phyloP scores from a whole-genome alignment of 164 flowering plant species.

The Santalum album region DNA sequence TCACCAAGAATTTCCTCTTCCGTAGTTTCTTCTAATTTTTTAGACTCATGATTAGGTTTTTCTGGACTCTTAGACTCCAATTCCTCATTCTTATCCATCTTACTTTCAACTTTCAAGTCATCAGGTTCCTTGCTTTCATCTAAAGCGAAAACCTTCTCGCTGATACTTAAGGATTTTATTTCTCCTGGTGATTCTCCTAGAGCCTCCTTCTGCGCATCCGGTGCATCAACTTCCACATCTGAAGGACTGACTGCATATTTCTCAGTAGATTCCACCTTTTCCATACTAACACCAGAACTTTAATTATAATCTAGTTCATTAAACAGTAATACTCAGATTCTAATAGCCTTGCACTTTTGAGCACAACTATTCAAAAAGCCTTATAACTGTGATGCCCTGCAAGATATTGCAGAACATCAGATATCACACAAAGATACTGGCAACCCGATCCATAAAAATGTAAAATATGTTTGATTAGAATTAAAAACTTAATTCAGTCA shows the following conservation, averaged over 20 bases:
- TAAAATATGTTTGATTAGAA: no score
- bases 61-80: conserved; percentile 17
- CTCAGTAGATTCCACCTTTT: conserved; percentile 16
- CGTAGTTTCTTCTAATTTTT: conserved; percentile 17
- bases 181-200: conserved; percentile 17
- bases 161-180: conserved; percentile 15
- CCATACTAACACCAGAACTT: conserved; percentile 11
- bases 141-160: conserved; percentile 11
- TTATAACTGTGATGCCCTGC: conserved; percentile 8
- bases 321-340: not conserved
- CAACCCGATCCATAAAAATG: no score
- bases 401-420: no score
- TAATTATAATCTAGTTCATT: not conserved
- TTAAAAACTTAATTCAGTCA: no score
- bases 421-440: no score
- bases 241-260: conserved; percentile 9
- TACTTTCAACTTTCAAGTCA: conserved; percentile 3
- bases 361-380: no score
- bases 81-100: conserved; percentile 1
- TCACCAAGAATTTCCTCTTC: conserved; percentile 26
- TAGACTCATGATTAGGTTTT: conserved; percentile 12
- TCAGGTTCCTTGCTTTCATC: conserved; percentile 9
- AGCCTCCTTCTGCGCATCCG: conserved; percentile 12
- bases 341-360: no score
- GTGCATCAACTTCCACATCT: conserved; percentile 12